Evolutionary conservation across 108 stramenopile species (phyloP), one percentile per base, ranked within the genome.

Genomic region (Discostella pseudostelligera): DNA sequence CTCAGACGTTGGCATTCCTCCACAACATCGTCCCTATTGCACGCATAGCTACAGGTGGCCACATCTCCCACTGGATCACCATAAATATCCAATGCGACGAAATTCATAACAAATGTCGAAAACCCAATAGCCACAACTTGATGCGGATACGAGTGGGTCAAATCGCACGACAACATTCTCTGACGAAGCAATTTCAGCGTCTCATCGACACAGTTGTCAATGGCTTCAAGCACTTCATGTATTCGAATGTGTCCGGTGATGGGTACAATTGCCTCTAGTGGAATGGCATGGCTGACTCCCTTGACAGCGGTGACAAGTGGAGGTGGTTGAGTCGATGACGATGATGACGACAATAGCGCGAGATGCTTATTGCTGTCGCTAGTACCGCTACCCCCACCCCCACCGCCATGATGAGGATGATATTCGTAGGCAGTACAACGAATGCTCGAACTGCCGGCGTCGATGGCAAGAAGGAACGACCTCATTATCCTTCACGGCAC

Each of bases 61-160:
- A 72, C 64, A 11, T 83, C 67, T 28, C 76, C 83, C 8, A 87
- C 60, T 25, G 79, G 56, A 26, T 69, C 44, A 17, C 84, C 84
- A 21, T 44, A 36, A 0, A 56, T 42, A 58, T 87, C 74, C 1
- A 90, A 66, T 8, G 83, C 92, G 9, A 90, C 46, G 32, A 93
- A 51, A 61, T 93, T 93, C 92, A 93, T 93, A 9, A 87, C 88
- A 76, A 93, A 90, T 24, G 81, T 65, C n/a, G 86, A 83, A 64
- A 93, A 88, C 43, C 88, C 88, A 47, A 93, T 59, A 8, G 78
- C 87, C 8, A 80, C 79, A 0, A 93, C 69, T 54, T 69, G 51
- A 60, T 77, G 78, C 22, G 14, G n/a, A 40, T 54, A 11, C 24
- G 36, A 14, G 29, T 22, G 58, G 39, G 14, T 32, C 32, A n/a